Evolutionary conservation across 805 yeast genomes (phyloP).

Genomic region (Brettanomyces custersianus): DNA sequence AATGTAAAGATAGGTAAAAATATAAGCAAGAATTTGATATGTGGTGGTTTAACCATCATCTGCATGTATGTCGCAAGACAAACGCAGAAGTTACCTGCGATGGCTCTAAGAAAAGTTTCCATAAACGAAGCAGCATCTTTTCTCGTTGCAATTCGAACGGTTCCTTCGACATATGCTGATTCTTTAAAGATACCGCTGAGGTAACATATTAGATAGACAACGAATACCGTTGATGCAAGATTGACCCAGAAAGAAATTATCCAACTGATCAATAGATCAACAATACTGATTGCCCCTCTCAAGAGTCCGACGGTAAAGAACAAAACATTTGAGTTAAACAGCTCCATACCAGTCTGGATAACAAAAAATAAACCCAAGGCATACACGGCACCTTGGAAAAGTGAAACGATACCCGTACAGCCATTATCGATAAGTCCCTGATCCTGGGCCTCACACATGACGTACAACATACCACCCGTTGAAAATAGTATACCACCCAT

Average conservation of each 20-base stretch:
- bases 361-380: conserved; percentile 72
- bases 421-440: conserved; percentile 29
- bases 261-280: conserved; percentile 63
- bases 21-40: conserved; percentile 61
- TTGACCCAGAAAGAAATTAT: conserved; percentile 58
- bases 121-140: conserved; percentile 41
- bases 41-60: conserved; percentile 69
- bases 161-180: conserved; percentile 36
- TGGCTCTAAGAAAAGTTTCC: conserved; percentile 57
- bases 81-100: conserved; percentile 74
- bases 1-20: conserved; percentile 66
- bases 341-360: conserved; percentile 64
- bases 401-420: conserved; percentile 44
- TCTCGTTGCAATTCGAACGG: conserved; percentile 36
- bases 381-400: conserved; percentile 54
- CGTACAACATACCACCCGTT: conserved; percentile 64
- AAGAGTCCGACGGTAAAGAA: conserved; percentile 62
- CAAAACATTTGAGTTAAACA: conserved; percentile 66
- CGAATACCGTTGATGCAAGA: conserved; percentile 55
- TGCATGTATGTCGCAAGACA: conserved; percentile 70
- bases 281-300: conserved; percentile 58
- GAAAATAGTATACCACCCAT: conserved; percentile 64
- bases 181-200: conserved; percentile 40
- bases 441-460: conserved; percentile 44
- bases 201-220: conserved; percentile 54